A percentile compares a stretch with the other conserved stretches of the same genome.
Conservation (phyloP, 108 stramenopile species). For the Fragilaria radians region DNA sequence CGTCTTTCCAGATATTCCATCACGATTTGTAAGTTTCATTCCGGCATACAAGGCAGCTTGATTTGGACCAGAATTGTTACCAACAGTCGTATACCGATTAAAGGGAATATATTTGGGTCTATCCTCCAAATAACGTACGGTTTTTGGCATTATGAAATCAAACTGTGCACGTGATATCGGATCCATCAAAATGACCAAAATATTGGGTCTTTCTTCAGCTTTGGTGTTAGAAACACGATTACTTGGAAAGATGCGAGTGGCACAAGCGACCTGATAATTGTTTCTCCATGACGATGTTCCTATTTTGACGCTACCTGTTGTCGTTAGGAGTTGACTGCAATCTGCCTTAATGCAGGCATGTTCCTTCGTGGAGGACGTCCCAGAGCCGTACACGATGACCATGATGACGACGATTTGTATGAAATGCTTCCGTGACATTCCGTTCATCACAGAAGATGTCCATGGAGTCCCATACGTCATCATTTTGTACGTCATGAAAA, state of each 20-base stretch:
- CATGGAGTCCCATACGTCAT: background rate
- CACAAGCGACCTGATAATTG: slow-evolving; percentile 8
- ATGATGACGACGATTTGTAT: background rate
- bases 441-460: background rate
- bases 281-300: too few species aligned
- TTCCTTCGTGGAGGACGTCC: background rate
- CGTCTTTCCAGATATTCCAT: slow-evolving; percentile 6
- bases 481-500: background rate
- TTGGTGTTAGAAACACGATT: background rate
- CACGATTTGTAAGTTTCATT: slow-evolving; percentile 13
- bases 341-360: background rate
- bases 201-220: slow-evolving; percentile 9
- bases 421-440: background rate
- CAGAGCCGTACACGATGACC: background rate
- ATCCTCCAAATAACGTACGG: slow-evolving; percentile 9
- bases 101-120: slow-evolving; percentile 5
- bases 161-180: slow-evolving; percentile 38
- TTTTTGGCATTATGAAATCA: slow-evolving; percentile 27
- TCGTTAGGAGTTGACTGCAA: background rate
- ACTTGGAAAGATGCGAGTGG: slow-evolving; percentile 6
- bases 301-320: background rate
- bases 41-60: slow-evolving; percentile 48
- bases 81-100: slow-evolving; percentile 33
- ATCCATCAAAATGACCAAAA: slow-evolving; percentile 42
- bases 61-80: slow-evolving; percentile 51